A percentile compares a stretch with the other conserved stretches of the same genome.
These are phyloP conservation scores for Venturiaceae sp. DNA, from an alignment of 2,329 filamentous ascomycete species.

Conservation along the genomic window DNA sequence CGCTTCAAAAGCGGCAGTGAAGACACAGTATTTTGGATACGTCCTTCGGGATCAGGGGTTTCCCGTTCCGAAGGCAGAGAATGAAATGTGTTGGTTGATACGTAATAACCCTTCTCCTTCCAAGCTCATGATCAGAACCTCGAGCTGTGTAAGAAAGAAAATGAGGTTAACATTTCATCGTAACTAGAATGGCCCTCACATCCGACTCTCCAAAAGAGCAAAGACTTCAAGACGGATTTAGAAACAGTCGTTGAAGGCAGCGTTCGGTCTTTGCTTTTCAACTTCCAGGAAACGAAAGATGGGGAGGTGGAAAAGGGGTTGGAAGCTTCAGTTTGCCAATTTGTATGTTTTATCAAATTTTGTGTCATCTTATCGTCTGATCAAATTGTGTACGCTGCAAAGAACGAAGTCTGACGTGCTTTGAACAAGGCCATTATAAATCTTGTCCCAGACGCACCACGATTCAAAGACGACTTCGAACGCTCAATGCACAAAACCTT, in stretches of 20 bases:
- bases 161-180: background rate
- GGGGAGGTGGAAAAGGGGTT: background rate
- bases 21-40: constrained; percentile 3
- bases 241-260: background rate
- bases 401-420: no score
- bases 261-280: background rate
- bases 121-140: background rate
- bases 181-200: background rate
- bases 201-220: background rate
- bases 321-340: background rate
- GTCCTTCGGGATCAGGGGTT: background rate
- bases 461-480: background rate
- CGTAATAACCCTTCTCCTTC: background rate
- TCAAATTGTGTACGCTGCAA: no score
- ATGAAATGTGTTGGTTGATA: background rate
- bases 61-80: background rate
- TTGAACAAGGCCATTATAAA: no score
- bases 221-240: background rate
- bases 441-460: background rate
- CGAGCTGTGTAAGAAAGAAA: no score
- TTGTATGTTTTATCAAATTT: background rate
- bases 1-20: background rate
- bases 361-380: background rate
- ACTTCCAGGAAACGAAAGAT: background rate
- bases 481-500: constrained; percentile 2